phyloP scores from a whole-genome alignment of 2,329 filamentous ascomycete genomes.

The Cephalotrichum gorgonifer region DNA sequence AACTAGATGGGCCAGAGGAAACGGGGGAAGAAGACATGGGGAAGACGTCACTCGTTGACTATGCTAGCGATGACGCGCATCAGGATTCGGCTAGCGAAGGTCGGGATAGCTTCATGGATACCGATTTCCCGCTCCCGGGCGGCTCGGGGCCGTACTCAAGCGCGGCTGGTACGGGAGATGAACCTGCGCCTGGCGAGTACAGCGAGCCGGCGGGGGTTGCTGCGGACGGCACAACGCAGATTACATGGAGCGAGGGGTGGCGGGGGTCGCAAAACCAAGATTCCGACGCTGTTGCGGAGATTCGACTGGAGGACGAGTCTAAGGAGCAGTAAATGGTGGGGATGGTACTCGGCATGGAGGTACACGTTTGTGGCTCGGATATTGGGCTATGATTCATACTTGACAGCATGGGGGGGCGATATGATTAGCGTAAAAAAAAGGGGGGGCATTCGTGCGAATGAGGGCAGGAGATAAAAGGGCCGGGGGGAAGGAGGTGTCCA shows the following conservation, averaged over 20 bases:
- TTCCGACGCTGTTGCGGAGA: constrained; percentile 7
- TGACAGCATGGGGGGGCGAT: not conserved
- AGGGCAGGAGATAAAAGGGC: not conserved
- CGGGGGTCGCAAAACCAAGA: not conserved
- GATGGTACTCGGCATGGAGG: not conserved
- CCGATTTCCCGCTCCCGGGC: constrained; percentile 9
- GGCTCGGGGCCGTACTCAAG: not conserved
- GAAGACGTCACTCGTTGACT: constrained; percentile 21
- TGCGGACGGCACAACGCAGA: not conserved
- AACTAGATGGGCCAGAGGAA: constrained; percentile 15
- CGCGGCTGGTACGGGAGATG: too few relatives aligned
- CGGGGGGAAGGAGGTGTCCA: not conserved
- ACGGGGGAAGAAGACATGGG: constrained; percentile 17
- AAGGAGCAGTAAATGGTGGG: not conserved
- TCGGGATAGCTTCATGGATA: constrained; percentile 6
- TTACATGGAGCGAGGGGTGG: constrained; percentile 2
- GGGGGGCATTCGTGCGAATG: too few relatives aligned
- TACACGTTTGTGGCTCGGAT: not conserved
- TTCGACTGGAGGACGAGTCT: constrained; percentile 7
- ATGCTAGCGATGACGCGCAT: constrained; percentile 32
- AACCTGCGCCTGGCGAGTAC: not conserved
- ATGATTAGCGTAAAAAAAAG: too few relatives aligned
- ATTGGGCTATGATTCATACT: too few relatives aligned
- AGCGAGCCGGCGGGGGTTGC: not conserved
- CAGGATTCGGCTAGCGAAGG: constrained; percentile 28